Evolutionary conservation across 164 flowering plant species (phyloP).

Genomic region (Stephania cephalantha): DNA sequence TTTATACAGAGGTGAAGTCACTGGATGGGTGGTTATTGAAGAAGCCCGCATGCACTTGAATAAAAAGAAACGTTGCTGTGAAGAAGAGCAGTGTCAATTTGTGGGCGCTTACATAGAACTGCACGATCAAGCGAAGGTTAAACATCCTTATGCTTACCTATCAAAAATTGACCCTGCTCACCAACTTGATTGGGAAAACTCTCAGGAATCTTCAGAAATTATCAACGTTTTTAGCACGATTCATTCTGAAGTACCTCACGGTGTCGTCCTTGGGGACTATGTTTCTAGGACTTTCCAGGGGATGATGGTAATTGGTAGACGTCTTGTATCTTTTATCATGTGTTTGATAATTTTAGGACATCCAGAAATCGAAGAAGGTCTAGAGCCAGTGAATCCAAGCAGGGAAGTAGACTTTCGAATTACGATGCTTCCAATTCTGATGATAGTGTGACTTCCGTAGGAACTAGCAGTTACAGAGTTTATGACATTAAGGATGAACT

Average conservation of each 20-base stretch:
- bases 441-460: constrained; percentile 66
- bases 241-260: constrained; percentile 85
- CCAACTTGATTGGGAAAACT: constrained; percentile 91
- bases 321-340: constrained; percentile 63
- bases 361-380: constrained; percentile 82
- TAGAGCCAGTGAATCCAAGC: constrained; percentile 49
- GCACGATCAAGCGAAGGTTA: constrained; percentile 56
- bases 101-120: constrained; percentile 64
- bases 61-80: constrained; percentile 69
- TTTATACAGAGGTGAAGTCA: constrained; percentile 83
- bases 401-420: constrained; percentile 57
- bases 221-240: constrained; percentile 91
- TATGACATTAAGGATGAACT: constrained; percentile 68
- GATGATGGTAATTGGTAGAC: constrained; percentile 95
- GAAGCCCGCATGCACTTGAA: constrained; percentile 56
- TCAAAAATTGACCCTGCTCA: constrained; percentile 86
- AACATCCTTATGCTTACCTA: constrained; percentile 86
- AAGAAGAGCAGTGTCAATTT: constrained; percentile 55
- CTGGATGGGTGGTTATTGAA: constrained; percentile 67
- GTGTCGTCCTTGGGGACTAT: constrained; percentile 93
- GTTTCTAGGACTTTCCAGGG: constrained; percentile 82
- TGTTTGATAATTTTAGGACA: constrained; percentile 75
- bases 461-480: constrained; percentile 46
- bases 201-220: constrained; percentile 89
- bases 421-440: constrained; percentile 72